Evolutionary conservation across 768 basidiomycete genomes (phyloP).

Genomic region (Xerocomus potaroensis): DNA sequence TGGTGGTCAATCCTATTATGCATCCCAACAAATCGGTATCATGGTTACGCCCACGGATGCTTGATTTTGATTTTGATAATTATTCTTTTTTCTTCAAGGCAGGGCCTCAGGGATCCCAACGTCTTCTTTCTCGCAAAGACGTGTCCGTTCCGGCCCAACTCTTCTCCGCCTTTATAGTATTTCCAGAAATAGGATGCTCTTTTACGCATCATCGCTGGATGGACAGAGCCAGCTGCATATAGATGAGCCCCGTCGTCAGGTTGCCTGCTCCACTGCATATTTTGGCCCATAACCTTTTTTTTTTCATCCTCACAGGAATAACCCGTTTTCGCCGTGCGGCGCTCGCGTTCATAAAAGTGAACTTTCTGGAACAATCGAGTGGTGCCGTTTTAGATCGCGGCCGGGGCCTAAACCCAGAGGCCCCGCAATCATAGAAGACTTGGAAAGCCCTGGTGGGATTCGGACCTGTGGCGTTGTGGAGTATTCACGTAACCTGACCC

Average conservation of each 20-base stretch:
- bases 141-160: conserved; percentile 4
- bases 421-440: background rate
- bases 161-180: conserved; percentile 2
- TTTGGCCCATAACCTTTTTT: conserved; percentile 3
- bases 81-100: no score
- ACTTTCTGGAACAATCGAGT: background rate
- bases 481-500: conserved; percentile 2
- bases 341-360: background rate
- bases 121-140: conserved; percentile 5
- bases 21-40: conserved; percentile 17
- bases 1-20: conserved; percentile 11
- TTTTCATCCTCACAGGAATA: conserved; percentile 1
- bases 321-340: background rate
- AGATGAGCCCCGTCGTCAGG: conserved; percentile 8
- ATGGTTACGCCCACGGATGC: conserved; percentile 16
- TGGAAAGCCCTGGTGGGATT: conserved; percentile 3
- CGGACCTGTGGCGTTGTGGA: conserved; percentile 24
- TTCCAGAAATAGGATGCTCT: conserved; percentile 2
- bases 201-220: conserved; percentile 5
- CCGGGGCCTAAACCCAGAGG: background rate
- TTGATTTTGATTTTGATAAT: no score
- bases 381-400: background rate
- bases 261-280: background rate
- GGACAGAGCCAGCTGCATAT: conserved; percentile 20
- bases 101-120: conserved; percentile 1